Base-by-base conservation (phyloP, 2,329 filamentous ascomycete species). In the Calonectria pauciramosa region DNA sequence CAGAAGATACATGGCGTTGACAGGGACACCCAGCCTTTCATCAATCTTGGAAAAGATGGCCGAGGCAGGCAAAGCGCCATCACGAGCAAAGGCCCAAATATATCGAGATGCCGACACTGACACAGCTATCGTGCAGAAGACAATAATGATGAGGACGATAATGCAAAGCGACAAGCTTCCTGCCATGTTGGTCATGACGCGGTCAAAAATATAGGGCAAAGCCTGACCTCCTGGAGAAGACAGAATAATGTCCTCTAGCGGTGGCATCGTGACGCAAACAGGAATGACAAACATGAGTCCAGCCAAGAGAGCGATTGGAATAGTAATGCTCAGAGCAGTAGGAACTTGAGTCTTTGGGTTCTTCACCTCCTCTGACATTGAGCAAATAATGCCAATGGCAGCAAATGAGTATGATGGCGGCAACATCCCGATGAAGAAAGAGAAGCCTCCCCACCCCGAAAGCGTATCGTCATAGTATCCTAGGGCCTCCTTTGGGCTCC, bases 171-270 rank as follows among this genome's bases (percentile, higher is more conserved):
- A 93, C 77, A 96, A 95, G 0, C 94, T 94, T 32, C 93, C 94
- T 10, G 87, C 91, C 1, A 92, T 88, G 32, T 92, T 94, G 4
- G 93, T 93, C 0, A 94, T 95, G 14, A 92, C 93, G 0, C 87
- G 92, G 84, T 94, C 94, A 88, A 95, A 95, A 49, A 96, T 86
- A 10, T 93, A 86, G 16, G 93, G 93, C 76, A 96, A 93, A 1
- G 94, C 94, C 80, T 95, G 94, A 18, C 92, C 93, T 68, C 91
- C 94, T 10, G 92, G 89, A 18, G 94, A 92, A 10, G 85, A 83
- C 32, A 94, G 90, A 34, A 34, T 34, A 26, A 96, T 89, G 34
- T 86, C 83, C 73, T 90, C 79, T 7, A 95, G 89, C 65, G 93
- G 89, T 0, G 94, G 93, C 41, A 96, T 87, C 41, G 95, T 92